phyloP scores from a whole-genome alignment of 441 rosid species.

The Manihot esculenta region DNA sequence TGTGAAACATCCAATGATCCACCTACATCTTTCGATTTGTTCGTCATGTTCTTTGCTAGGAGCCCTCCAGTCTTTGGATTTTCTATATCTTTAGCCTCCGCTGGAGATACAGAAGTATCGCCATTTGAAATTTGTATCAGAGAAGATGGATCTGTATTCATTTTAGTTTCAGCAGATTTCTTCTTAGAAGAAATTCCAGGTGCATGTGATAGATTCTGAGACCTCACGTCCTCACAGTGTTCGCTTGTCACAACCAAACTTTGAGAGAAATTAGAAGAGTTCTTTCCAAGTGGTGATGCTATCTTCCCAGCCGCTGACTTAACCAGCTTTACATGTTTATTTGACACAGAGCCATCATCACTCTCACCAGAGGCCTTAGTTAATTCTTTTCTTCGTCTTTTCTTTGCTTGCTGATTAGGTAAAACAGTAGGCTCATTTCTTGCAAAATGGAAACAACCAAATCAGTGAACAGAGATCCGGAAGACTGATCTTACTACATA shows the following conservation, averaged over 20 bases:
- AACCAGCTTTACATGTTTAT: conserved; percentile 54
- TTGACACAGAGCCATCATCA: conserved; percentile 46
- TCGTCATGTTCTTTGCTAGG: conserved; percentile 41
- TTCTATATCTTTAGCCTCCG: conserved; percentile 48
- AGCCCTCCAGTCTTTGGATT: conserved; percentile 44
- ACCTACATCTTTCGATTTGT: conserved; percentile 55
- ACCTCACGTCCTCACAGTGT: conserved; percentile 36
- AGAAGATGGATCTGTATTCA: conserved; percentile 38
- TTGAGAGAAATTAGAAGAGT: conserved; percentile 36
- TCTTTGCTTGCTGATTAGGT: conserved; percentile 74
- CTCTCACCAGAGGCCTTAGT: conserved; percentile 46
- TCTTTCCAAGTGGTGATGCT: conserved; percentile 34
- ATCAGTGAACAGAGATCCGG: conserved; percentile 20
- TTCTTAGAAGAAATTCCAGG: conserved; percentile 52
- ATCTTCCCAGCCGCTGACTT: conserved; percentile 44
- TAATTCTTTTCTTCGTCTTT: conserved; percentile 78
- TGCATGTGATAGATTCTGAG: conserved; percentile 45
- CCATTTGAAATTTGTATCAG: conserved; percentile 47
- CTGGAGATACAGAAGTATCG: conserved; percentile 37
- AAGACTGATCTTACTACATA: background rate
- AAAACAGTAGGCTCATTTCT: conserved; percentile 54
- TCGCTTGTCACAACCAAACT: conserved; percentile 36
- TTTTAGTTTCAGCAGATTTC: conserved; percentile 55
- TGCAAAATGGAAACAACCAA: conserved; percentile 26
- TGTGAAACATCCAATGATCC: conserved; percentile 45